Base-by-base conservation (phyloP, 2,329 filamentous ascomycete genomes). In the Pseudogymnoascus sp. region DNA sequence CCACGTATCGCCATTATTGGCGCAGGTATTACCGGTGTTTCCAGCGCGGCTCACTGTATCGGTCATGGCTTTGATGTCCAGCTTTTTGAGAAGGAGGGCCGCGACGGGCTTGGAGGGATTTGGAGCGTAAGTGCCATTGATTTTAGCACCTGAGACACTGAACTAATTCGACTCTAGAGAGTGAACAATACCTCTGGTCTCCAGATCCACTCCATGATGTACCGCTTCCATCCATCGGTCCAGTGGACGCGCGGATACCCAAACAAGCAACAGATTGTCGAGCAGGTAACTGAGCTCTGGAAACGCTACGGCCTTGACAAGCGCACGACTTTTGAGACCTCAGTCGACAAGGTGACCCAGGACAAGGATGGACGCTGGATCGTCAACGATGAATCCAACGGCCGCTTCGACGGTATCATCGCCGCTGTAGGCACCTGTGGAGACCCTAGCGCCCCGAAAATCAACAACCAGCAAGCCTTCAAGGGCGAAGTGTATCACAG, bases 151-250 rank as follows among this genome's bases (percentile, higher is more conserved):
- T 61, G 54, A 25, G 35, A 25, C 54, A 57, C 43, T 57, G 20
- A 30, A 33, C 20, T 36, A 28, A 38, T 54, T 58, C 28, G 61
- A 65, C 54, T 50, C 16, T 62, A 90, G 85, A 81, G 82, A 73
- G 89, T 94, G 39, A 93, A 94, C 75, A 89, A 88, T 59, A 92
- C 89, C 0, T 92, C 89, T 0, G 85, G 88, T 14, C 80, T 95
- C 0, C 90, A 94, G 69, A 92, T 95, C 20, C 89, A 95, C 72
- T 90, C 86, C 18, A 73, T 92, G 62, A 94, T 94, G 90, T 95
- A 93, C 73, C 84, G 90, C 20, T 96, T 95, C 71, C 89, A 93
- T 66, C 91, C 91, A 0, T 88, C 87, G 0, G 84, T 95, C 1
- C 79, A 82, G 63, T 95, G 89, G 85, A 77, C 82, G 35, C 77